Conservation (phyloP, 2,329 filamentous ascomycete species). For the Cryphonectria radicalis region DNA sequence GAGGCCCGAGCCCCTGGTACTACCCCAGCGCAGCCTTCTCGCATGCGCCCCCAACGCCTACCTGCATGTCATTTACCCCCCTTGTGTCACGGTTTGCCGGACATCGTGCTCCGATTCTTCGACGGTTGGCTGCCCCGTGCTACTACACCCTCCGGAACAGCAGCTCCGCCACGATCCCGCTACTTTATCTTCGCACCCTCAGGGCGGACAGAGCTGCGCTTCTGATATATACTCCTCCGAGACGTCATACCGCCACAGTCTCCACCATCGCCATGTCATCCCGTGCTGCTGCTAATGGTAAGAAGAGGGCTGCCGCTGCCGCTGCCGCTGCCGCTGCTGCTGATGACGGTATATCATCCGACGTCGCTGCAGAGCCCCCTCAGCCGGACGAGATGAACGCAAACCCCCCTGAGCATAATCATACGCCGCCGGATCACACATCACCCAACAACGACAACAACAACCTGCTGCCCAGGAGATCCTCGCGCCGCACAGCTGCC, state of each 20-base stretch:
- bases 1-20: background rate
- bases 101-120: conserved; percentile 19
- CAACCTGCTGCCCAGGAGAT: conserved; percentile 6
- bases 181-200: background rate
- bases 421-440: background rate
- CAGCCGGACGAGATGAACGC: background rate
- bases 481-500: conserved; percentile 13
- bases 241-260: conserved; percentile 23
- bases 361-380: background rate
- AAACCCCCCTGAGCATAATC: background rate
- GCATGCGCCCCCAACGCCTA: background rate
- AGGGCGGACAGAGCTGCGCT: background rate
- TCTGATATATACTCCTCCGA: background rate
- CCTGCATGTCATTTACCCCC: conserved; percentile 16
- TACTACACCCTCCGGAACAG: conserved; percentile 7
- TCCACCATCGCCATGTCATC: conserved; percentile 19
- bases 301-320: conserved; percentile 9
- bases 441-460: background rate
- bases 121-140: background rate
- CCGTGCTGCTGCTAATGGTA: conserved; percentile 9
- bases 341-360: background rate
- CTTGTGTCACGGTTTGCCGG: conserved; percentile 2
- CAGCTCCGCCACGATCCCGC: conserved; percentile 4
- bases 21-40: conserved; percentile 6
- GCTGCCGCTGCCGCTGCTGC: background rate